A percentile compares a stretch with the other conserved stretches of the same genome.
These are phyloP conservation scores for Candida oleophila DNA, from an alignment of 805 yeast genomes.

Conservation along the genomic window DNA sequence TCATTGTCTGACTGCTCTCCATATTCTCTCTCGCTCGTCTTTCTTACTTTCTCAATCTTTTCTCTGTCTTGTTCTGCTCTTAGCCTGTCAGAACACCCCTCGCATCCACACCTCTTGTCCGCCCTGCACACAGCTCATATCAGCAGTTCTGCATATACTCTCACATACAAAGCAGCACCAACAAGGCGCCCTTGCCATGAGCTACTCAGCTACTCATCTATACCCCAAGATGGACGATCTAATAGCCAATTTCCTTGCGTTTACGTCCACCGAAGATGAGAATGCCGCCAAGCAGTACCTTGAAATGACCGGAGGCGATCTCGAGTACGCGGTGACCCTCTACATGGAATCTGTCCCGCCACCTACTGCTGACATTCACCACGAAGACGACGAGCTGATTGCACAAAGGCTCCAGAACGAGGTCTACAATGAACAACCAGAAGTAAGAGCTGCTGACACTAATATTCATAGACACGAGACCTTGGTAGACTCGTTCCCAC, in stretches of 20 bases:
- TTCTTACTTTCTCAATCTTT: no score
- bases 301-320: constrained; percentile 71
- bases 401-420: constrained; percentile 67
- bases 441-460: constrained; percentile 59
- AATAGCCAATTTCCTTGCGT: constrained; percentile 74
- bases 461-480: constrained; percentile 81
- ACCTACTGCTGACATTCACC: constrained; percentile 8
- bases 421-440: constrained; percentile 43
- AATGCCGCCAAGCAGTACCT: constrained; percentile 72
- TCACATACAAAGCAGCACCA: no score
- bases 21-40: no score
- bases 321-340: constrained; percentile 82
- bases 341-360: constrained; percentile 57
- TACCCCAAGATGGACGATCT: constrained; percentile 41
- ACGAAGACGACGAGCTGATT: constrained; percentile 48
- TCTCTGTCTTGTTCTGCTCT: no score
- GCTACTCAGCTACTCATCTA: no score
- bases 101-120: no score
- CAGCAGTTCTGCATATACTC: not conserved
- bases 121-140: not conserved
- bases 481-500: constrained; percentile 48
- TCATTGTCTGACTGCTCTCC: no score
- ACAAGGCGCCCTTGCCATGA: no score
- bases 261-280: constrained; percentile 72
- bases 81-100: no score